Evolutionary conservation across 768 basidiomycete species (phyloP), one percentile per base, ranked within the genome.

Genomic region (Tephrocybe rancida): DNA sequence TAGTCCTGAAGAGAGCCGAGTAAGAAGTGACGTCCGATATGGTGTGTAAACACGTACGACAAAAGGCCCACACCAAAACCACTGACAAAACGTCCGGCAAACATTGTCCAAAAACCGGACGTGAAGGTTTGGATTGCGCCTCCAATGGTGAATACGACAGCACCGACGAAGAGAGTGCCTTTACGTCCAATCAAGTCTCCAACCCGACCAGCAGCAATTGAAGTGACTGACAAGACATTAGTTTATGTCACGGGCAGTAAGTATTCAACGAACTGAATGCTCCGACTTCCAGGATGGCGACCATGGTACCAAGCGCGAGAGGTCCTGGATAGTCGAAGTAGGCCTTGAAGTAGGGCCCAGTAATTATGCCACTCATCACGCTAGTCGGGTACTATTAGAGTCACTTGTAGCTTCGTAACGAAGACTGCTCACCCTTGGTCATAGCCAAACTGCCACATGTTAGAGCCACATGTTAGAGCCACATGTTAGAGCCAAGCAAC

Each of bases 351-450:
- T 92, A 81, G 19, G 88, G 88, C 0, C 88, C 88, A 24, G 88
- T 97, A 69, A 98, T 95, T 59, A 97, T 86, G 25, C 94, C 94
- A 58, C 87, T 88, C 87, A 92, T 92, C 67, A 92, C 90, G 55
- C 91, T 92, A 64, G 19, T 19, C 22, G 27, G 10, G 18, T 25
- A 34, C 61, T 25, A 60, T n/a, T n/a, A n/a, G n/a, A 16, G 39
- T 44, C 48, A 48, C 42, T 52, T 19, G 25, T 30, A 42, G 37
- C 34, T 11, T 57, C 67, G 44, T 43, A 54, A 56, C 25, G 0
- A n/a, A 49, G 24, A 45, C 38, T 25, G 61, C 70, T 47, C 63
- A 90, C 90, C 90, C 90, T 78, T 92, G 90, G 71, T 91, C 89
- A 80, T 91, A 91, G 50, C 90, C 89, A 67, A 90, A 90, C 88